Base-by-base conservation (phyloP, 768 basidiomycete genomes). In the Naematelia encephala region DNA sequence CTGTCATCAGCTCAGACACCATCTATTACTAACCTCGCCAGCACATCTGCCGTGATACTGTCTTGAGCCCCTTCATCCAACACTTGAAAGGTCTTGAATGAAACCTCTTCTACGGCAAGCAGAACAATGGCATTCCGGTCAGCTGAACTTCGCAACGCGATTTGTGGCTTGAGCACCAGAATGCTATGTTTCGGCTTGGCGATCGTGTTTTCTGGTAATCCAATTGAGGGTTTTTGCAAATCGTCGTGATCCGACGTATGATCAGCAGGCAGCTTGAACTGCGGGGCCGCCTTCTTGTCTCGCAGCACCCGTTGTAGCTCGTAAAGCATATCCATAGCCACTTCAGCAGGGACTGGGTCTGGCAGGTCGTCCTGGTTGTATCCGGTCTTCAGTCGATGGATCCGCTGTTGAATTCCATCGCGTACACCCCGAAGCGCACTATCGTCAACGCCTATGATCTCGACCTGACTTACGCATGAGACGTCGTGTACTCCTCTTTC, bases 121-220 rank as follows among this genome's bases (percentile, higher is more conserved):
- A 94, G 83, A 50, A 89, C 83, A 27, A 85, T 84, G 1, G 86
- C 82, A 56, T 73, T 62, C 16, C 84, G 84, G 27, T 80, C 77
- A 16, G 80, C 73, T 39, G 86, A 84, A 60, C 85, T 88, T 19
- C 84, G 81, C 25, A 96, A 78, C 10, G 91, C 85, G 52, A 98
- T 84, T 71, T 98, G 93, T 12, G 93, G 91, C 68, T 92, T 92
- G 59, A 94, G 79, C 29, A 97, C 81, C n/a, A 91, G 81, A 70
- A 89, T 87, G 70, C 91, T 84, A 43, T 85, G 84, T 66, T 87
- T 87, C 2, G 70, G 63, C 52, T 80, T 64, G 27, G 78, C 64
- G 3, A 62, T 54, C 54, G 71, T 76, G 8, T 68, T 62, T 2
- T 70, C 65, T 1, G 75, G 77, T 2, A 80, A 51, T 13, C 74